Conservation (phyloP, 345 rosid genomes). For the Cardamine resedifolia region DNA sequence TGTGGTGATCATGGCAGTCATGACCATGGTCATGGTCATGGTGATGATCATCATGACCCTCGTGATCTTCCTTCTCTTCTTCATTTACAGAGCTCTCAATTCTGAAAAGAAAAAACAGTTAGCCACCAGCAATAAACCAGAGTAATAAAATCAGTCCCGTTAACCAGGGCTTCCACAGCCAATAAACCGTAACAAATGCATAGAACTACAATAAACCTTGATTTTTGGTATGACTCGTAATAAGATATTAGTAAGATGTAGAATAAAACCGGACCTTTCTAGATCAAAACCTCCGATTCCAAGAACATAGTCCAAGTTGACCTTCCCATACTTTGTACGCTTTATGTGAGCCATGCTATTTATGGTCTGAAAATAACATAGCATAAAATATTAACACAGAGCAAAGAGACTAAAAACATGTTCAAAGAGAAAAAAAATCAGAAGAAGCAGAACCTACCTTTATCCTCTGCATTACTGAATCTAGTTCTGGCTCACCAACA, state of each 20-base stretch:
- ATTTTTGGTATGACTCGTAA: conserved; percentile 5
- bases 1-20: conserved; percentile 57
- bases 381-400: neutral
- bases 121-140: conserved; percentile 16
- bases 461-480: conserved; percentile 66
- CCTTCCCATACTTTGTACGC: conserved; percentile 80
- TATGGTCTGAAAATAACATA: conserved; percentile 52
- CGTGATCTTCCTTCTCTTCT: conserved; percentile 54
- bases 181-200: neutral
- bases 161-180: neutral
- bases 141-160: neutral
- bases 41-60: conserved; percentile 48
- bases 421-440: neutral
- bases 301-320: conserved; percentile 95
- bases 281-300: conserved; percentile 97
- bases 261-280: conserved; percentile 57
- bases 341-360: conserved; percentile 78
- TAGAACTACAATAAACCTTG: conserved; percentile 10
- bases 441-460: conserved; percentile 46
- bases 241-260: neutral
- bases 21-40: conserved; percentile 49
- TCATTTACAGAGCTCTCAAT: conserved; percentile 74
- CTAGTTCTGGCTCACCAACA: conserved; percentile 62
- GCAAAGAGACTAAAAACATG: neutral
- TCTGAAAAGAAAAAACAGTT: conserved; percentile 37